Conservation (phyloP, 2,329 filamentous ascomycete species). For the Cadophora luteo-olivacea region DNA sequence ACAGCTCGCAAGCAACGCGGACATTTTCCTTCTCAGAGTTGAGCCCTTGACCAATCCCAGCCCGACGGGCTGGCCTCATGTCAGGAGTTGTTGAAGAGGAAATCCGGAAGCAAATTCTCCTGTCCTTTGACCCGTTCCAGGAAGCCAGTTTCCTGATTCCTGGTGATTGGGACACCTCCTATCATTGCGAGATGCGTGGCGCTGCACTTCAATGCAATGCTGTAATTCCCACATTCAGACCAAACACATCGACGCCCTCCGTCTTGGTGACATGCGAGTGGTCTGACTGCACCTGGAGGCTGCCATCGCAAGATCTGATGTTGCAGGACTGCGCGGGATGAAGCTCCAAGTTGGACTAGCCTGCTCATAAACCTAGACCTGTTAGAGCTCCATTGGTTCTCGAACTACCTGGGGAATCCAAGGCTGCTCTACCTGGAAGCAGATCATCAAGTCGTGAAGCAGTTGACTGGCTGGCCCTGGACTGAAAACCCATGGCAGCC, state of each 20-base stretch:
- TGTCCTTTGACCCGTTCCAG: not conserved
- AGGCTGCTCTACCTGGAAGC: conserved; percentile 21
- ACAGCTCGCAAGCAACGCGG: conserved; percentile 3
- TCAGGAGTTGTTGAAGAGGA: not conserved
- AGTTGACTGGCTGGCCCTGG: conserved; percentile 18
- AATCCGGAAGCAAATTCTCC: conserved; percentile 2
- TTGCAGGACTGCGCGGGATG: conserved; percentile 5
- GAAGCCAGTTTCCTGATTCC: not conserved
- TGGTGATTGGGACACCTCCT: conserved; percentile 19
- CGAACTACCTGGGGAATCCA: conserved; percentile 13
- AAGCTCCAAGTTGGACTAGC: conserved; percentile 5
- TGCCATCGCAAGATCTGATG: conserved; percentile 10
- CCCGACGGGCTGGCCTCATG: not conserved
- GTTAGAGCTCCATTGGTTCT: not conserved
- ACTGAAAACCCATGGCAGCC: conserved; percentile 15
- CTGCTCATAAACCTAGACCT: not conserved
- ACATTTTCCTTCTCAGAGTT: not conserved
- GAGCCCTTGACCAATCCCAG: not conserved
- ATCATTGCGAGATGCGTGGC: conserved; percentile 20
- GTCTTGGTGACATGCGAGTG: conserved; percentile 21
- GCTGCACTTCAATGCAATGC: conserved; percentile 22
- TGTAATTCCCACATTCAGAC: conserved; percentile 25
- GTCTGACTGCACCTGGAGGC: not conserved
- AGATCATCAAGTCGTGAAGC: conserved; percentile 20
- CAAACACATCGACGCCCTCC: conserved; percentile 22